phyloP scores from a whole-genome alignment of 805 yeast genomes.

The Wickerhamiella slavikovae region DNA sequence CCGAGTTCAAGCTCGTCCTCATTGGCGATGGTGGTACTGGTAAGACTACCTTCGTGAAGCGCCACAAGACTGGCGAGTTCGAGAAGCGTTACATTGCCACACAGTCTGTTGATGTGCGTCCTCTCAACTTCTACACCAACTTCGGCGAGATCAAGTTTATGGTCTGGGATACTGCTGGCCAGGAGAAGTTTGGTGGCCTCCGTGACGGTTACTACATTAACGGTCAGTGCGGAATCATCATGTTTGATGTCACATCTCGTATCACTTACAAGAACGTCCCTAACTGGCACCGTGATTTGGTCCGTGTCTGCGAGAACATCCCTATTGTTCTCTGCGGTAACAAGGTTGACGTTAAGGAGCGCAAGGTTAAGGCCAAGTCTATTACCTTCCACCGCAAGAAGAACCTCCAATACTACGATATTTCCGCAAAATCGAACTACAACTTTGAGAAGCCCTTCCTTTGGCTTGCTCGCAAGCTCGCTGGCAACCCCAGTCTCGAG shows the following conservation, averaged over 20 bases:
- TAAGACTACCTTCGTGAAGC: slow-evolving; percentile 98
- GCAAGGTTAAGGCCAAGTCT: slow-evolving; percentile 99
- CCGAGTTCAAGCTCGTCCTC: slow-evolving; percentile 92
- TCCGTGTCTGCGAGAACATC: slow-evolving; percentile 98
- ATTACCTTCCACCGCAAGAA: slow-evolving; percentile 99
- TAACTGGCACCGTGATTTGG: slow-evolving; percentile 99
- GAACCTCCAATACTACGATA: slow-evolving; percentile 98
- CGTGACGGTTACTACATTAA: slow-evolving; percentile 99
- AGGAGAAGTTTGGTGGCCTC: slow-evolving; percentile 98
- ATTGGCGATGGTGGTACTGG: slow-evolving; percentile 99
- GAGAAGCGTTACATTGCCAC: slow-evolving; percentile 98
- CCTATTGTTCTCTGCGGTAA: slow-evolving; percentile 98
- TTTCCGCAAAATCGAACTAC: slow-evolving; percentile 98
- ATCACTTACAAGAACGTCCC: slow-evolving; percentile 99
- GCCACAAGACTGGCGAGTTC: slow-evolving; percentile 97
- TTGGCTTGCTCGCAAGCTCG: slow-evolving; percentile 98
- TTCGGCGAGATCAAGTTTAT: slow-evolving; percentile 97
- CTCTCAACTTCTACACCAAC: slow-evolving; percentile 93
- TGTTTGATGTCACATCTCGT: slow-evolving; percentile 99
- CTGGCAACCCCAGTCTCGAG: slow-evolving; percentile 94
- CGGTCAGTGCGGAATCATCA: slow-evolving; percentile 99
- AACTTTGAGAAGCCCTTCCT: slow-evolving; percentile 99
- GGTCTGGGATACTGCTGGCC: slow-evolving; percentile 99
- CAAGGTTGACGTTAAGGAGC: slow-evolving; percentile 98
- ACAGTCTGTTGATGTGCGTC: slow-evolving; percentile 98